Conservation (phyloP, 2,329 filamentous ascomycete genomes). For the Furcasterigmium furcatum region DNA sequence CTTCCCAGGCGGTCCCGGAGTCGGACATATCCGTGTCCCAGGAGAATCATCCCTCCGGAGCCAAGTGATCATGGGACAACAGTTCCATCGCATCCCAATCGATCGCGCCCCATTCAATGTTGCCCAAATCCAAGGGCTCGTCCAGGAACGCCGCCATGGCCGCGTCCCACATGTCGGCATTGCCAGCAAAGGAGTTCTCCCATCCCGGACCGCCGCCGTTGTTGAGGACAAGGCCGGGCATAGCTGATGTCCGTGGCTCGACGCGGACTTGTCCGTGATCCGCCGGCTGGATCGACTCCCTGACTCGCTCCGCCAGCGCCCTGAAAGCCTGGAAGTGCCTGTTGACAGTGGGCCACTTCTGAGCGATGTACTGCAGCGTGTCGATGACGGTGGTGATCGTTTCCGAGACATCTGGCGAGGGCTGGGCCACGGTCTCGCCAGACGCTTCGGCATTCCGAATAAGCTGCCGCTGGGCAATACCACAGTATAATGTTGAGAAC, state of each 20-base stretch:
- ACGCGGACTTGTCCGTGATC: too few species aligned
- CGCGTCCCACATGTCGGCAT: neutral
- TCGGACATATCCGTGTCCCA: neutral
- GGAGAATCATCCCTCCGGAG: neutral
- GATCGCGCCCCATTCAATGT: neutral
- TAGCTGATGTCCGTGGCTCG: neutral
- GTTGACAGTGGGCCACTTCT: neutral
- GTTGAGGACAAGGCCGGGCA: neutral
- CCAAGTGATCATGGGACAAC: neutral
- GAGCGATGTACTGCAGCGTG: neutral
- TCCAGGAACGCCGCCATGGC: constrained; percentile 1
- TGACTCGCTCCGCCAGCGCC: neutral
- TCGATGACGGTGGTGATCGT: neutral
- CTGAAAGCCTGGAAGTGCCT: neutral
- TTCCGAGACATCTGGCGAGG: neutral
- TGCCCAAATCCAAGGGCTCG: neutral
- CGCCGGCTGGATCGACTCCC: neutral
- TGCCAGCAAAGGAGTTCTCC: neutral
- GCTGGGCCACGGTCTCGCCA: too few species aligned
- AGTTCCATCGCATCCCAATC: neutral
- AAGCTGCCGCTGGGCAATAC: neutral
- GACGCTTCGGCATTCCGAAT: too few species aligned
- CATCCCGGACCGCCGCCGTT: neutral
- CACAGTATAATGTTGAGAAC: neutral
- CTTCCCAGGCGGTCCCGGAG: neutral